Base-by-base conservation (phyloP, 2,329 filamentous ascomycete species). In the Botrytis pseudocinerea region DNA sequence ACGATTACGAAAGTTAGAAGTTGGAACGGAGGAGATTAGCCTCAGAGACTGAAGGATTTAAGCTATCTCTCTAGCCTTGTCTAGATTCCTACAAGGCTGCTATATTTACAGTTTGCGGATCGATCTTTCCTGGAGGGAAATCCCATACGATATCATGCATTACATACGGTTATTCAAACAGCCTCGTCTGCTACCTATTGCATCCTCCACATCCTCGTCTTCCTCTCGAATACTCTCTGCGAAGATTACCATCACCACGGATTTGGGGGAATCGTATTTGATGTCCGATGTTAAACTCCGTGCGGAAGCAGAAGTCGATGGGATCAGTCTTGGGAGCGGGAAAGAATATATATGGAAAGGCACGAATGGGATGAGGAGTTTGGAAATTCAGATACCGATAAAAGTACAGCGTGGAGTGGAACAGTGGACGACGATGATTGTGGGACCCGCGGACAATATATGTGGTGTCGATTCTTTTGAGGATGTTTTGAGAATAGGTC, bases 91-190 rank as follows among this genome's bases (percentile, higher is more conserved):
- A 68, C 38, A 20, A 68, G 65, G 65, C 65, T 68, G 48, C 16
- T 32, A 28, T 54, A 7, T 38, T 54, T 40, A 40, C 35, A 1
- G 7, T 68, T 20, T 54, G 64, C 48, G 46, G 64, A 40, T 68
- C 35, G 64, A 28, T 12, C 22, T 10, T 40, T 66, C 64, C 35
- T 22, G 28, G 16, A 18, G 10, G 35, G 1, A 54, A 42, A 40
- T 38, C 32, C 38, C 10, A 40, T 4, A 68, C 14, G 35, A 46
- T 18, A 69, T 32, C 42, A 89, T 88, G 87, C 85, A 89, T 76
- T 91, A 91, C 80, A 84, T 93, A 78, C 90, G 91, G 74, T 92
- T 92, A 77, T 84, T 93, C 77, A 92, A 92, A 78, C 83, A 87
- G 2, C 90, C 91, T 16, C 82, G 82, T 71, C 78, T 84, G 51